phyloP scores from a whole-genome alignment of 352 stramenopile species.

The Globisporangium nagaii region DNA sequence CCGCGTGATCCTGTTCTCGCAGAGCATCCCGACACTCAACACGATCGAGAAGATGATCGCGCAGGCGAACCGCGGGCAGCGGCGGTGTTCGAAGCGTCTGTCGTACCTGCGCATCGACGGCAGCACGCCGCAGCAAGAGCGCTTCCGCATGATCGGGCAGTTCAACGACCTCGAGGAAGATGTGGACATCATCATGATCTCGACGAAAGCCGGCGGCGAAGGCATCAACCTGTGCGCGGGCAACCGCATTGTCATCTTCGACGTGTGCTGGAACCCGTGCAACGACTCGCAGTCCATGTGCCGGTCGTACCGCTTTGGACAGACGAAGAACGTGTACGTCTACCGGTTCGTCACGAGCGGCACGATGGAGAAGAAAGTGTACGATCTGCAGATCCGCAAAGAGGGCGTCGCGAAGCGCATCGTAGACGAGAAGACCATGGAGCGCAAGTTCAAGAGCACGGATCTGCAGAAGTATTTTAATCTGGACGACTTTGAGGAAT shows the following conservation, averaged over 20 bases:
- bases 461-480: conserved; percentile 86
- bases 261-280: conserved; percentile 91
- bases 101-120: conserved; percentile 79
- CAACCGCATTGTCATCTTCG: conserved; percentile 90
- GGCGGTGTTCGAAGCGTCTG: conserved; percentile 36
- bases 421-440: conserved; percentile 81
- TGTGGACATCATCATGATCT: conserved; percentile 84
- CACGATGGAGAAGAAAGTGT: conserved; percentile 93
- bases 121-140: conserved; percentile 69
- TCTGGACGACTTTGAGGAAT: conserved; percentile 73
- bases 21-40: conserved; percentile 85
- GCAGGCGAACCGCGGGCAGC: conserved; percentile 51
- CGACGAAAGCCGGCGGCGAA: conserved; percentile 82
- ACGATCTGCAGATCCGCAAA: conserved; percentile 88
- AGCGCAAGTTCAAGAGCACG: conserved; percentile 75
- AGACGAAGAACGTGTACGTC: conserved; percentile 89
- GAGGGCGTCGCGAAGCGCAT: conserved; percentile 86
- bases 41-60: conserved; percentile 69
- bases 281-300: conserved; percentile 92
- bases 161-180: conserved; percentile 84
- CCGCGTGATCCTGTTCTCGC: conserved; percentile 87
- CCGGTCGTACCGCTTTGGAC: conserved; percentile 89
- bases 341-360: conserved; percentile 90
- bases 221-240: conserved; percentile 86
- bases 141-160: conserved; percentile 71